Percentiles rank a stretch among this genome's conserved stretches.
Evolutionary conservation across 768 basidiomycete species (phyloP).

Genomic region (Guyanaporus albipodus): DNA sequence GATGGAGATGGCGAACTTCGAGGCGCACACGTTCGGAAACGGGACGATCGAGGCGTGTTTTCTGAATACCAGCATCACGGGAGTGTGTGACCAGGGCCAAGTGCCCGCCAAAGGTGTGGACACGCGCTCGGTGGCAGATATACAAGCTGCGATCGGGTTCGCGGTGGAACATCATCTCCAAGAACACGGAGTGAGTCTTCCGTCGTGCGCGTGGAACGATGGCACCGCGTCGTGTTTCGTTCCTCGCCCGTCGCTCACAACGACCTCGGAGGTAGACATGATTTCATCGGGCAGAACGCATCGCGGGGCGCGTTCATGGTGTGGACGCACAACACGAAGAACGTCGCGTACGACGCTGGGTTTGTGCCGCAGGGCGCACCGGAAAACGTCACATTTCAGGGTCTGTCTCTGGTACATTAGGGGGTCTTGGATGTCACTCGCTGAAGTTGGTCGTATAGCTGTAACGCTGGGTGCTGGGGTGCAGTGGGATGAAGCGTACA

Average conservation of each 20-base stretch:
- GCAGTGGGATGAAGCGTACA: slow-evolving; percentile 44
- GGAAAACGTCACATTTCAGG: slow-evolving; percentile 1
- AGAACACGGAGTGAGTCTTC: slow-evolving; percentile 21
- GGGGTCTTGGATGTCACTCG: not conserved
- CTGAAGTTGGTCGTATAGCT: slow-evolving; percentile 20
- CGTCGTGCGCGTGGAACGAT: not conserved
- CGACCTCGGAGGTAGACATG: slow-evolving; percentile 24
- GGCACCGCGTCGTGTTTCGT: not conserved
- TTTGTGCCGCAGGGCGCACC: slow-evolving; percentile 34
- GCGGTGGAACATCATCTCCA: slow-evolving; percentile 18
- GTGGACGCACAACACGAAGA: slow-evolving; percentile 41
- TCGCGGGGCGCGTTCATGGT: slow-evolving; percentile 37
- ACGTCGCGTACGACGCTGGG: slow-evolving; percentile 30
- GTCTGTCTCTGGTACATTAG: not conserved
- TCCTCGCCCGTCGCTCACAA: no score
- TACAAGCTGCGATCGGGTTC: slow-evolving; percentile 22
- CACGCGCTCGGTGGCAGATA: slow-evolving; percentile 15
- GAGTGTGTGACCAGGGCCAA: slow-evolving; percentile 18
- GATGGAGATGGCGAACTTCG: slow-evolving; percentile 34
- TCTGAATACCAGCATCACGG: slow-evolving; percentile 29
- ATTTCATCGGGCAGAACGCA: slow-evolving; percentile 38
- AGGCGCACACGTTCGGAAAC: slow-evolving; percentile 36
- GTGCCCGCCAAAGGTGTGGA: slow-evolving; percentile 23
- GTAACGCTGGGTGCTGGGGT: slow-evolving; percentile 39
- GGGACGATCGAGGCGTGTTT: slow-evolving; percentile 41